A percentile compares a stretch with the other conserved stretches of the same genome.
phyloP scores from a whole-genome alignment of 805 yeast species.

The Zygoascus flipseniorum region DNA sequence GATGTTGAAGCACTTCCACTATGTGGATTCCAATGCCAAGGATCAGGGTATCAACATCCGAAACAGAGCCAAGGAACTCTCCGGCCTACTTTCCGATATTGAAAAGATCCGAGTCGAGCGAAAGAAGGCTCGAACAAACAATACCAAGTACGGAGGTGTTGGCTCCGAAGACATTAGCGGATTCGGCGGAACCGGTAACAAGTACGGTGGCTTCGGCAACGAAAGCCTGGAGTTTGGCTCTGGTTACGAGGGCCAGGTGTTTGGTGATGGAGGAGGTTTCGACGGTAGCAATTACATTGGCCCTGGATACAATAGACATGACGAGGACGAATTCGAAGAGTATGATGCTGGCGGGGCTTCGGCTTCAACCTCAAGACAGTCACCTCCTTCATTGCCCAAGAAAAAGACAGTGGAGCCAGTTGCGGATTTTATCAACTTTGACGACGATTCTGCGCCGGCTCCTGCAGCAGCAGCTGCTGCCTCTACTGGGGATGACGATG shows the following conservation, averaged over 20 bases:
- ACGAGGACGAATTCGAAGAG: conserved; percentile 33
- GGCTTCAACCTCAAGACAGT: conserved; percentile 6
- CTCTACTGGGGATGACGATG: conserved; percentile 44
- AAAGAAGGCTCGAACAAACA: conserved; percentile 79
- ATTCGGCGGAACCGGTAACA: conserved; percentile 27
- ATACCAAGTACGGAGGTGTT: conserved; percentile 76
- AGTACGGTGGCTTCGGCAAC: conserved; percentile 31
- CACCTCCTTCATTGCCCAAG: conserved; percentile 7
- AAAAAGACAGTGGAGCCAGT: conserved; percentile 10
- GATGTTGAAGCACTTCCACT: conserved; percentile 89
- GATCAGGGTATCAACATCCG: conserved; percentile 96
- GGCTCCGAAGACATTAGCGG: conserved; percentile 34
- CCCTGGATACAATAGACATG: conserved; percentile 21
- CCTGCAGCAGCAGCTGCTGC: conserved; percentile 16
- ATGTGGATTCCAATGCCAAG: conserved; percentile 84
- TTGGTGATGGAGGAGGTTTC: conserved; percentile 35
- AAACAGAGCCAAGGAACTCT: conserved; percentile 74
- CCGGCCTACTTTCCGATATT: conserved; percentile 68
- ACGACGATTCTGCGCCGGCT: conserved; percentile 18
- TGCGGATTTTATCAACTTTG: conserved; percentile 20
- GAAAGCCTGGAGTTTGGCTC: conserved; percentile 25
- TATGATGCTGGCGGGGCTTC: conserved; percentile 20
- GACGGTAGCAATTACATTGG: conserved; percentile 27
- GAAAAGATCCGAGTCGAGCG: conserved; percentile 70
- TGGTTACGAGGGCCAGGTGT: conserved; percentile 31